A percentile compares a stretch with the other conserved stretches of the same genome.
Conservation (phyloP, 192 early-diverging fungal species). For the Coemansia sp. region DNA sequence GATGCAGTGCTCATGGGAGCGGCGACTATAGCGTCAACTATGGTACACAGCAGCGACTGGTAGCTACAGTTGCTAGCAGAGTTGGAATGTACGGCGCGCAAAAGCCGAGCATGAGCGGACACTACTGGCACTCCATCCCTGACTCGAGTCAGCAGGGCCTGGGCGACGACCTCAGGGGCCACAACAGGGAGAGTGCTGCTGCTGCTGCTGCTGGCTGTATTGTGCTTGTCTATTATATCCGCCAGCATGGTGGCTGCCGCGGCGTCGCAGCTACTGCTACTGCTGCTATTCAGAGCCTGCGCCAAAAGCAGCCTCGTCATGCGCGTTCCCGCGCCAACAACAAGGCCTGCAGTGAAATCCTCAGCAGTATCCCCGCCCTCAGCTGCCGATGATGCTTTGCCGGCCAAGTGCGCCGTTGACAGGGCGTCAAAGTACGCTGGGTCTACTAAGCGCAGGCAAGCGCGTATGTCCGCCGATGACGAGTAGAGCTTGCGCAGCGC, state of each 20-base stretch:
- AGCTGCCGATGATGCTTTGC: background rate
- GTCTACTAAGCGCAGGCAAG: constrained; percentile 31
- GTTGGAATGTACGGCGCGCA: too few species aligned
- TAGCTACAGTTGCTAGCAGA: background rate
- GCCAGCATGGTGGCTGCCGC: constrained; percentile 24
- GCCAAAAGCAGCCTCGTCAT: constrained; percentile 7
- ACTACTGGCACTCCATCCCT: background rate
- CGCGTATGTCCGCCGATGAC: constrained; percentile 27
- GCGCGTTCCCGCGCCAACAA: constrained; percentile 8
- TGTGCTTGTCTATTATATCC: constrained; percentile 19
- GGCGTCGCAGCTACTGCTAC: background rate
- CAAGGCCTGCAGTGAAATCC: background rate
- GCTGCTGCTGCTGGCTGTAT: too few species aligned
- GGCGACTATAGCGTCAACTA: constrained; percentile 5
- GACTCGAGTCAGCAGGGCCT: constrained; percentile 7
- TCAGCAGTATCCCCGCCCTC: background rate
- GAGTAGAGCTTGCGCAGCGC: constrained; percentile 3
- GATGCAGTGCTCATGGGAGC: too few species aligned
- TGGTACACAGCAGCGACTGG: background rate
- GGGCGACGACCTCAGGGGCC: too few species aligned
- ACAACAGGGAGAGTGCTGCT: too few species aligned
- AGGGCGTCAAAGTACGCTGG: constrained; percentile 31
- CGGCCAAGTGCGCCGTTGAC: background rate
- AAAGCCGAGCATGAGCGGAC: constrained; percentile 3
- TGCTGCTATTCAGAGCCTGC: background rate